Base-by-base conservation (phyloP, 257 asterid genomes). In the Solanum piurae region DNA sequence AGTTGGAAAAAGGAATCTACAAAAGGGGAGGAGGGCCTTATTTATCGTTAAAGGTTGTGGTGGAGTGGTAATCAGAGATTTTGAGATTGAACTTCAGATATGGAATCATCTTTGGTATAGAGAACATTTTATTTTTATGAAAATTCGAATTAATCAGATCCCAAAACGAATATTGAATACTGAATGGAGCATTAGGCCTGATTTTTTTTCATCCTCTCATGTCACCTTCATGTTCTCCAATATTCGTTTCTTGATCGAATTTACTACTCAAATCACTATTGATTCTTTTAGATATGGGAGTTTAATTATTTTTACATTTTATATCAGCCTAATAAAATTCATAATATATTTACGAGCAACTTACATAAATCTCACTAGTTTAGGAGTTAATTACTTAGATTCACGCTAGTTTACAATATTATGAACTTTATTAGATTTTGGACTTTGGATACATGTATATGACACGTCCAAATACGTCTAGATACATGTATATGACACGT, bases 1-100 rank as follows among this genome's bases (percentile, higher is more conserved):
- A 72, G 88, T 38, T 86, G 49, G 73, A 46, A 11, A 52, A 82
- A 88, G n/a, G 93, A 91, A 93, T 91, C 92, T 91, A 85, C n/a
- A 72, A 79, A 87, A 60, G 71, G 87, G 91, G 42, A n/a, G 82
- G 52, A 12, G 2, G 23, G 16, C 73, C 34, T 64, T 64, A 64
- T 5, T 13, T 12, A 64, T 20, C 25, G 9, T 23, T 0, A 64
- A 64, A 64, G 3, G 0, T 64, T 64, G 4, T 25, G 73, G 18
- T 25, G 2, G 2, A 64, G 8, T 64, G 20, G 7, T 25, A 64
- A 64, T 64, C 12, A 25, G 4, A n/a, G 0, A 27, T 25, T 64
- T 11, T 12, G 9, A 64, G 18, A 2, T 11, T 5, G 4, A 11
- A 6, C 18, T 1, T 64, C 9, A 5, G 8, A 64, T 64, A 64